These are phyloP conservation scores for Artemisia annua DNA, from an alignment of 129 eudicot genomes.

Conservation along the genomic window DNA sequence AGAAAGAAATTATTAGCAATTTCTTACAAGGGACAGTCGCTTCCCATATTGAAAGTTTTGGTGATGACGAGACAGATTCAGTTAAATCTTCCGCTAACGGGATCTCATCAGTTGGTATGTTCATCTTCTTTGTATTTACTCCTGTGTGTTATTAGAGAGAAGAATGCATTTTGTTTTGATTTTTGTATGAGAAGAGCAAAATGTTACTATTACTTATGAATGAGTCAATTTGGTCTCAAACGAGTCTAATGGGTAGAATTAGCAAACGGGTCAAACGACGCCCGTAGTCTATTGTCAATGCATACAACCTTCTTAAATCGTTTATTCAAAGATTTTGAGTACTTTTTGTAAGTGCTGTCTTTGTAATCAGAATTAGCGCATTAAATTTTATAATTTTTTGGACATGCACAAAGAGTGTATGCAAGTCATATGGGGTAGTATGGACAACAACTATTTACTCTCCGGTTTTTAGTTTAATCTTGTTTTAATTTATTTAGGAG, in stretches of 20 bases:
- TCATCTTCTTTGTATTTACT: background rate
- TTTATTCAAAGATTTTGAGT: background rate
- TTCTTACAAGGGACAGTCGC: slow-evolving; percentile 81
- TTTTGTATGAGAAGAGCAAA: background rate
- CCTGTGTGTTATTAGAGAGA: background rate
- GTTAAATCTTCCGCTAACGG: too few relatives aligned
- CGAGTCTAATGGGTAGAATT: background rate
- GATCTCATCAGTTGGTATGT: background rate
- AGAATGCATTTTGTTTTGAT: background rate
- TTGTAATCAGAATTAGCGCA: too few relatives aligned
- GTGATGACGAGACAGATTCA: too few relatives aligned
- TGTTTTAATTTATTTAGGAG: slow-evolving; percentile 37
- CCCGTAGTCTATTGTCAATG: background rate
- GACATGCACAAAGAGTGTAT: too few relatives aligned
- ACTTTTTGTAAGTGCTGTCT: too few relatives aligned
- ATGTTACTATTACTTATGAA: background rate
- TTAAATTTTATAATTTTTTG: too few relatives aligned
- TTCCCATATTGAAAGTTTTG: slow-evolving; percentile 53
- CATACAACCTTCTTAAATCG: slow-evolving; percentile 2
- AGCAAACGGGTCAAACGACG: background rate
- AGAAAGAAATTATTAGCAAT: slow-evolving; percentile 53
- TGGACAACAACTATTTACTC: too few relatives aligned
- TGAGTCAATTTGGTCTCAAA: background rate
- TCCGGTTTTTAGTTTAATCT: too few relatives aligned
- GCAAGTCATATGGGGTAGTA: too few relatives aligned